Conservation (phyloP, 768 basidiomycete genomes). For the Mycena maculata region DNA sequence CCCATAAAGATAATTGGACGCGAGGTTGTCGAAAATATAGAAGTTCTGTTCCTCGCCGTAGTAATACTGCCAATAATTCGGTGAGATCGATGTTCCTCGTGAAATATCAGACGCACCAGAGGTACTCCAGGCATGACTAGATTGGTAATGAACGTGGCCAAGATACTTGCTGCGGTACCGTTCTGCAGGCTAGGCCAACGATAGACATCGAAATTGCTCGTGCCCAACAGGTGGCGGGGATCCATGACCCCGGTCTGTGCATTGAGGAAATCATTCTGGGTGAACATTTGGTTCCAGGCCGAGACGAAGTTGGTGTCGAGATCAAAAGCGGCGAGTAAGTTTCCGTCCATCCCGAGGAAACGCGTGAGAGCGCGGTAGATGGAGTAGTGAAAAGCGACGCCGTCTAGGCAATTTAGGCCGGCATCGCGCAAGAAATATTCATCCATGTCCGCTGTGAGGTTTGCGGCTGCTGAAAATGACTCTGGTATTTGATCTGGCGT, state of each 20-base stretch:
- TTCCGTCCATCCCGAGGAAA: conserved; percentile 96
- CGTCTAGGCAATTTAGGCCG: conserved; percentile 74
- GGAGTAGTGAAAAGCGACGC: conserved; percentile 93
- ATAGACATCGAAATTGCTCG: conserved; percentile 96
- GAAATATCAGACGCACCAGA: conserved; percentile 58
- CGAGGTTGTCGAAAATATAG: conserved; percentile 87
- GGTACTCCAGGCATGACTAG: conserved; percentile 90
- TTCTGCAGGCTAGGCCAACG: conserved; percentile 92
- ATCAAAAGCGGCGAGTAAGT: conserved; percentile 91
- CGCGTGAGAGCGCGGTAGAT: conserved; percentile 88
- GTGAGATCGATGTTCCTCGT: conserved; percentile 4
- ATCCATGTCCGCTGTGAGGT: conserved; percentile 68
- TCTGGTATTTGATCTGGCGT: conserved; percentile 78
- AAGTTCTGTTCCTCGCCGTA: conserved; percentile 96
- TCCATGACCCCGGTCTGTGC: conserved; percentile 72
- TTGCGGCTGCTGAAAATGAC: conserved; percentile 76
- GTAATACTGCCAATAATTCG: conserved; percentile 61
- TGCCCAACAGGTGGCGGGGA: conserved; percentile 90
- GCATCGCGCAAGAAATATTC: conserved; percentile 85
- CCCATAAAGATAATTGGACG: conserved; percentile 93
- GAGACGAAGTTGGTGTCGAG: conserved; percentile 84
- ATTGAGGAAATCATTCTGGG: conserved; percentile 89
- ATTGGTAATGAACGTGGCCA: conserved; percentile 83
- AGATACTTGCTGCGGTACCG: conserved; percentile 78
- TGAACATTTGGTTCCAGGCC: conserved; percentile 93